Evolutionary conservation across 257 asterid species (phyloP).

Genomic region (Hygrophila difformis): DNA sequence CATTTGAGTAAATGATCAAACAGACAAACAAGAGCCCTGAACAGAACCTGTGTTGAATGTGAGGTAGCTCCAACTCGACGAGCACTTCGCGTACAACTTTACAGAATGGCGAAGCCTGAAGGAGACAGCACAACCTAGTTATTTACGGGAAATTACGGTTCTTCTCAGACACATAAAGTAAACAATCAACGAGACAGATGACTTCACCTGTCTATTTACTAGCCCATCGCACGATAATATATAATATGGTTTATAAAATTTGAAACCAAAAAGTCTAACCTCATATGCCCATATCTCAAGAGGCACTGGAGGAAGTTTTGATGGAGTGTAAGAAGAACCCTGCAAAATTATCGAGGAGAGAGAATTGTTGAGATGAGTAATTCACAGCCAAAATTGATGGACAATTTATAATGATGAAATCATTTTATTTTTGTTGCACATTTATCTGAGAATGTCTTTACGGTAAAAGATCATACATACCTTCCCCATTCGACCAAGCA

Average conservation of each 20-base stretch:
- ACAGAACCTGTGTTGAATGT: constrained; percentile 66
- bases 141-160: not conserved
- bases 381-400: constrained; percentile 1
- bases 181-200: not conserved
- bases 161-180: not conserved
- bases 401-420: not conserved
- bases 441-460: too few relatives aligned
- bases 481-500: constrained; percentile 94
- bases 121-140: constrained; percentile 3
- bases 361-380: too few relatives aligned
- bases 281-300: constrained; percentile 94
- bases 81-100: constrained; percentile 87
- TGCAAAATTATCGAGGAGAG: constrained; percentile 17
- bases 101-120: constrained; percentile 89
- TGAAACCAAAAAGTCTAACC: constrained; percentile 40
- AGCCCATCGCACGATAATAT: too few relatives aligned
- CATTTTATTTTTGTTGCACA: too few relatives aligned
- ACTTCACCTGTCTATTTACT: not conserved
- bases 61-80: constrained; percentile 90
- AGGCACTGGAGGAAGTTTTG: constrained; percentile 81
- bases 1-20: too few relatives aligned
- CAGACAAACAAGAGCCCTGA: too few relatives aligned
- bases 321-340: constrained; percentile 62
- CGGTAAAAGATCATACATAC: too few relatives aligned
- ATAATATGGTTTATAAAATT: not conserved